phyloP scores from a whole-genome alignment of 345 rosid species.

The Schrenkiella parvula region DNA sequence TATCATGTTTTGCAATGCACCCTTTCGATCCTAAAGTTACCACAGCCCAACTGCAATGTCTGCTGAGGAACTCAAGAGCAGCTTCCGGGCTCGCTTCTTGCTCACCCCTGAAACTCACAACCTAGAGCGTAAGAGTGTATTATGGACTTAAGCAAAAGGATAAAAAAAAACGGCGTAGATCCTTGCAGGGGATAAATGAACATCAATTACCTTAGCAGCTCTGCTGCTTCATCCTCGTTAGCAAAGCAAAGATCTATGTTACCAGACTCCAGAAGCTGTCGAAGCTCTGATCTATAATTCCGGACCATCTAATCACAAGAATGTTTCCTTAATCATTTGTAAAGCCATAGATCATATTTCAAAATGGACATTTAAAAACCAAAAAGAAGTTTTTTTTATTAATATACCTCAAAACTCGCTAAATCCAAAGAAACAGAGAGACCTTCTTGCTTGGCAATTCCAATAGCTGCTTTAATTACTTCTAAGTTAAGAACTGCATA shows the following conservation, averaged over 20 bases:
- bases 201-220: constrained; percentile 54
- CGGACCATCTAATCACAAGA: constrained; percentile 72
- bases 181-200: not conserved
- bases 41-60: constrained; percentile 82
- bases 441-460: constrained; percentile 79
- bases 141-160: not conserved
- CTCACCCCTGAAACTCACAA: constrained; percentile 57
- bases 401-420: constrained; percentile 95
- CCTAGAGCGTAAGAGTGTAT: not conserved
- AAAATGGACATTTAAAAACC: not conserved
- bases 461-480: constrained; percentile 42
- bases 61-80: constrained; percentile 72
- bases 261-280: constrained; percentile 70
- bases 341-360: not conserved
- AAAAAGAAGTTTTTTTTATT: no score
- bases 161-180: not conserved
- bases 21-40: constrained; percentile 79
- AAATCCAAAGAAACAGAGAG: constrained; percentile 83
- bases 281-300: constrained; percentile 58
- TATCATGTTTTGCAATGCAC: constrained; percentile 87
- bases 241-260: constrained; percentile 94
- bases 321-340: not conserved
- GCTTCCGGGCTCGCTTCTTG: constrained; percentile 51
- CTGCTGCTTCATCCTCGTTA: constrained; percentile 93
- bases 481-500: no score